phyloP scores from a whole-genome alignment of 768 basidiomycete species.

The Leucosporidium yakuticum region DNA sequence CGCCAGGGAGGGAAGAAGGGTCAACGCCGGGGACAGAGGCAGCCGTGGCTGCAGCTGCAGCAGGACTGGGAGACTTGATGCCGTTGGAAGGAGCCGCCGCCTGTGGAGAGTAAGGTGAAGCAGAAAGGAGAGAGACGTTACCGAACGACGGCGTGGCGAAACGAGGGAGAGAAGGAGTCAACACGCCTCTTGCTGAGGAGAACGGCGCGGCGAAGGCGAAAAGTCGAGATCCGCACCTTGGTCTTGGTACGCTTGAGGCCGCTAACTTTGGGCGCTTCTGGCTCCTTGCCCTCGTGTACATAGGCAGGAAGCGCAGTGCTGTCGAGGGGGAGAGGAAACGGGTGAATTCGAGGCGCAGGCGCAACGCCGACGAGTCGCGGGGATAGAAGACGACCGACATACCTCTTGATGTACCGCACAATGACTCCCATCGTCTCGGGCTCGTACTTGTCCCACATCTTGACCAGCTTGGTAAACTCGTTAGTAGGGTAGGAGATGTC shows the following conservation, averaged over 20 bases:
- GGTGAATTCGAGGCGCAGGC: background rate
- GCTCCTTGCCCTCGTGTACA: slow-evolving; percentile 74
- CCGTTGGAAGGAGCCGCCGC: background rate
- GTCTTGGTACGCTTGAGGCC: slow-evolving; percentile 61
- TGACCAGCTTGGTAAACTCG: slow-evolving; percentile 88
- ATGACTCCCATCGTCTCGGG: slow-evolving; percentile 88
- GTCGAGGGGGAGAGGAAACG: background rate
- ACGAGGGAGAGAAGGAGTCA: background rate
- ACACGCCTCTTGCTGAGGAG: background rate
- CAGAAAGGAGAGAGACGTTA: background rate
- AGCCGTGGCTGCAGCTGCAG: background rate
- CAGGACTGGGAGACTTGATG: slow-evolving; percentile 1
- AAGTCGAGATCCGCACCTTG: slow-evolving; percentile 25
- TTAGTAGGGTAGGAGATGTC: slow-evolving; percentile 97
- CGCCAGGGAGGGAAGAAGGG: background rate
- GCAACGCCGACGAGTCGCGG: background rate
- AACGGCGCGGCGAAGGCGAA: background rate
- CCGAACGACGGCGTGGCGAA: too few relatives aligned
- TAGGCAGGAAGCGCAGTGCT: slow-evolving; percentile 73
- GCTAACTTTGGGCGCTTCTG: slow-evolving; percentile 53
- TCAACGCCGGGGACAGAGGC: background rate
- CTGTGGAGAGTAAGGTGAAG: background rate
- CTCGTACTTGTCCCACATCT: slow-evolving; percentile 92
- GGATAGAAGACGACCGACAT: slow-evolving; percentile 29
- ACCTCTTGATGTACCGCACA: slow-evolving; percentile 90